A percentile compares a stretch with the other conserved stretches of the same genome.
phyloP scores from a whole-genome alignment of 2,329 filamentous ascomycete genomes.

The Coniochaeta pulveracea region DNA sequence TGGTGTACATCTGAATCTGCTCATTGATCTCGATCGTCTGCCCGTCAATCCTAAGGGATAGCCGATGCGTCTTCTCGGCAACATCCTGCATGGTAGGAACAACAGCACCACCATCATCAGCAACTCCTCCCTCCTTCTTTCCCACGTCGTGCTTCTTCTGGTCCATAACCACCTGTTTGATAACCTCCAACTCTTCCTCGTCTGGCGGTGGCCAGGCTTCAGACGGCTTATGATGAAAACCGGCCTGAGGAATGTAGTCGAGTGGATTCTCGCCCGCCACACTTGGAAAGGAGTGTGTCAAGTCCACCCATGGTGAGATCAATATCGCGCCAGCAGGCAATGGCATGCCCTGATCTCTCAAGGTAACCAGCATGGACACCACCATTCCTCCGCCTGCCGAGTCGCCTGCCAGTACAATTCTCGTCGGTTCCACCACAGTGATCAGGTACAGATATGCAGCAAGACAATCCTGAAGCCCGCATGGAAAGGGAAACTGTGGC shows the following conservation, averaged over 20 bases:
- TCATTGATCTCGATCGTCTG: constrained; percentile 67
- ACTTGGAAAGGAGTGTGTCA: constrained; percentile 92
- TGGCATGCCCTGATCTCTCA: constrained; percentile 75
- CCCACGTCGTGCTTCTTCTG: constrained; percentile 15
- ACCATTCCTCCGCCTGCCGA: constrained; percentile 92
- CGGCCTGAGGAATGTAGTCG: constrained; percentile 81
- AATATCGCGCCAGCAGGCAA: constrained; percentile 82
- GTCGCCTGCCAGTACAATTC: constrained; percentile 82
- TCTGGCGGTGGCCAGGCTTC: constrained; percentile 88
- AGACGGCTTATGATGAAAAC: constrained; percentile 86
- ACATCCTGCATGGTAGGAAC: constrained; percentile 13
- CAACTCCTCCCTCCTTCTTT: constrained; percentile 2
- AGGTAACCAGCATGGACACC: constrained; percentile 62
- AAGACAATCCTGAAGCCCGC: constrained; percentile 79
- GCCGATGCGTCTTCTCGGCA: constrained; percentile 11
- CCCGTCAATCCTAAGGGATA: constrained; percentile 63
- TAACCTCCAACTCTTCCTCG: constrained; percentile 54
- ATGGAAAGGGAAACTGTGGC: constrained; percentile 93
- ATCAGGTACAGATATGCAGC: constrained; percentile 75
- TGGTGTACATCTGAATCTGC: constrained; percentile 80
- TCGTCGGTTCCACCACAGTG: constrained; percentile 61
- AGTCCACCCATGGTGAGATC: constrained; percentile 90
- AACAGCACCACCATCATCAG: constrained; percentile 5
- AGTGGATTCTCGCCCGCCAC: constrained; percentile 59
- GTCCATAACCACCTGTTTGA: constrained; percentile 32